Percentiles rank a stretch among this genome's conserved stretches.
Conservation (phyloP, 2,329 filamentous ascomycete genomes). For the Cytospora paraplurivora region DNA sequence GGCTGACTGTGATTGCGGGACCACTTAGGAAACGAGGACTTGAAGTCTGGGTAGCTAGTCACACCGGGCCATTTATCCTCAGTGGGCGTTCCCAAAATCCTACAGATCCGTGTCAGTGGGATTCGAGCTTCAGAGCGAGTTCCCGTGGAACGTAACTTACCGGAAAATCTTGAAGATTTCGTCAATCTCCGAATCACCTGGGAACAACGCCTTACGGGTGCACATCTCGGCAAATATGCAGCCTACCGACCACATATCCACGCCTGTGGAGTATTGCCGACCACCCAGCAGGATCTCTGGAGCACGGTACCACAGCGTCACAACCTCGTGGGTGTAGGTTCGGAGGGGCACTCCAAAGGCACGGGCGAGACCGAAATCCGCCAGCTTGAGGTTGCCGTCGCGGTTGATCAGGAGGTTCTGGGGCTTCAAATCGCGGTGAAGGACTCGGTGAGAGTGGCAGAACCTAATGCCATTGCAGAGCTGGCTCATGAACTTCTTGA, state of each 20-base stretch:
- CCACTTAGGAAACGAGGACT: slow-evolving; percentile 87
- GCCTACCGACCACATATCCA: slow-evolving; percentile 90
- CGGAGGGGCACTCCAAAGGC: slow-evolving; percentile 86
- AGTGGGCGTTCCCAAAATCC: slow-evolving; percentile 76
- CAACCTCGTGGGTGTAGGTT: slow-evolving; percentile 90
- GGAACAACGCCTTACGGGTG: slow-evolving; percentile 85
- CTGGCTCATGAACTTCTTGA: slow-evolving; percentile 91
- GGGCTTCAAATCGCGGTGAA: slow-evolving; percentile 84
- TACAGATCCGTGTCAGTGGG: slow-evolving; percentile 37
- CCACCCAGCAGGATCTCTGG: slow-evolving; percentile 86
- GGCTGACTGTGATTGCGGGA: slow-evolving; percentile 63
- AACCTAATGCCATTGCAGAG: slow-evolving; percentile 78
- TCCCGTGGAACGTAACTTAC: slow-evolving; percentile 46
- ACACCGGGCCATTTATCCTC: slow-evolving; percentile 84
- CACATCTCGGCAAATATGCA: slow-evolving; percentile 95
- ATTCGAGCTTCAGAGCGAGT: not conserved
- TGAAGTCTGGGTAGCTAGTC: slow-evolving; percentile 87
- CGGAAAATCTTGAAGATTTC: slow-evolving; percentile 95
- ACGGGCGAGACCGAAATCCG: slow-evolving; percentile 83
- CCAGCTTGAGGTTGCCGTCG: slow-evolving; percentile 84
- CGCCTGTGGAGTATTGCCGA: slow-evolving; percentile 87
- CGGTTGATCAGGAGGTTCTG: slow-evolving; percentile 83
- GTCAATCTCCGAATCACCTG: slow-evolving; percentile 87
- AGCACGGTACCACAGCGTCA: slow-evolving; percentile 86
- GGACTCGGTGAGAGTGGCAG: slow-evolving; percentile 81